Evolutionary conservation across 164 flowering plant genomes (phyloP), one percentile per base, ranked within the genome.

Genomic region (Berberis vulgaris): DNA sequence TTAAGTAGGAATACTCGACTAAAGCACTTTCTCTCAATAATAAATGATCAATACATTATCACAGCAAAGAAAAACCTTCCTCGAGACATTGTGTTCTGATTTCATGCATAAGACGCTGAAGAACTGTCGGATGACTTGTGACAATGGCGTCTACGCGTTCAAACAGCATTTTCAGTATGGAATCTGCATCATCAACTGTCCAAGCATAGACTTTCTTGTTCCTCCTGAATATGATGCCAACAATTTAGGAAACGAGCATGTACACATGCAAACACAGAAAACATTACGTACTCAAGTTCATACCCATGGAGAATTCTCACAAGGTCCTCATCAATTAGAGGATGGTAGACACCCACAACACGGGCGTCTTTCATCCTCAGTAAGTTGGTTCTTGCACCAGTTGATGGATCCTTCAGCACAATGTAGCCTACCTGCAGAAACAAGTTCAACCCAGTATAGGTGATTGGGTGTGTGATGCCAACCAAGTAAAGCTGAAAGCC

Each of bases 391-490:
- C 89, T 79, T 40, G 56, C 62, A 55, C 93, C 82, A 55, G 93
- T 88, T 6, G 79, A 75, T 26, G 81, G 86, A 70, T 89, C 93
- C 47, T 67, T 78, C 96, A 94, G 87, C 64, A 94, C 89, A 70
- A 91, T 87, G 79, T 94, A 94, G 43, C 99, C 97, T 13, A 83
- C 97, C 99, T 94, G 76, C 72, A 75, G n/a, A n/a, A n/a, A n/a
- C n/a, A n/a, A n/a, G n/a, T n/a, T n/a, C n/a, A n/a, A n/a, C n/a
- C n/a, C n/a, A n/a, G n/a, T n/a, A n/a, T n/a, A n/a, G n/a, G n/a
- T n/a, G n/a, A n/a, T n/a, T n/a, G n/a, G n/a, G n/a, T n/a, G n/a
- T n/a, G n/a, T n/a, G n/a, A n/a, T n/a, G n/a, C n/a, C n/a, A n/a
- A n/a, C n/a, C n/a, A n/a, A n/a, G n/a, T n/a, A n/a, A n/a, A n/a